Evolutionary conservation across 257 asterid species (phyloP), one percentile per base, ranked within the genome.

Genomic region (Solanum neorickii): DNA sequence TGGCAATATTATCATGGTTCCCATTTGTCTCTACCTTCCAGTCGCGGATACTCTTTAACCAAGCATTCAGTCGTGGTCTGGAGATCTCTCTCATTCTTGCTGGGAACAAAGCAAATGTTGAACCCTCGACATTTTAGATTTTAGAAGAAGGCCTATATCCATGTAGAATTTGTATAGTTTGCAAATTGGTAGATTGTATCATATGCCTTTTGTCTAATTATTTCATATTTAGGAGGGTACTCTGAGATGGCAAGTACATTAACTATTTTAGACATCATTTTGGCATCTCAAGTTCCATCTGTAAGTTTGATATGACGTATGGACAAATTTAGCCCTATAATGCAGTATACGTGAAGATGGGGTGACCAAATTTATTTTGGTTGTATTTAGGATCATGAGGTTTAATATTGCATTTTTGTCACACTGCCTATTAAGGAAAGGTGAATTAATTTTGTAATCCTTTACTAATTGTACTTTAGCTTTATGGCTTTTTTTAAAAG

Each of bases 51-150:
- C 99, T 97, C 86, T 97, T 97, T 83, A 97, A 97, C 96, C 99
- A 97, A 92, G 99, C 99, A 8, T 97, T 97, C 93, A 97, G 99
- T 89, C 99, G 99, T 56, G 99, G 99, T 25, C 87, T 97, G 93
- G 99, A 97, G 94, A 97, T 97, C 83, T 97, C 99, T 20, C 94
- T 96, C 88, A 97, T 97, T 88, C 97, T 97, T 88, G 99, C 99
- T 83, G 99, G 99, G 76, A 97, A 97, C 96, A 97, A 97, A 89
- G 99, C 99, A 68, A 97, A 96, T 86, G 93, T 97, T 16, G 95
- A 93, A 88, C 92, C 95, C 60, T 87, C 92, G 25, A 92, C 96
- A 1, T 93, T 92, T 85, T 94, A 90, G 86, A 66, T 60, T 74
- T 12, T 37, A 7, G 21, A 25, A 15, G 3, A 25, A 85, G 83